Percentiles rank a stretch among this genome's conserved stretches.
Conservation (phyloP, 2,329 filamentous ascomycete genomes). For the Arthrobotrys musiformis region DNA sequence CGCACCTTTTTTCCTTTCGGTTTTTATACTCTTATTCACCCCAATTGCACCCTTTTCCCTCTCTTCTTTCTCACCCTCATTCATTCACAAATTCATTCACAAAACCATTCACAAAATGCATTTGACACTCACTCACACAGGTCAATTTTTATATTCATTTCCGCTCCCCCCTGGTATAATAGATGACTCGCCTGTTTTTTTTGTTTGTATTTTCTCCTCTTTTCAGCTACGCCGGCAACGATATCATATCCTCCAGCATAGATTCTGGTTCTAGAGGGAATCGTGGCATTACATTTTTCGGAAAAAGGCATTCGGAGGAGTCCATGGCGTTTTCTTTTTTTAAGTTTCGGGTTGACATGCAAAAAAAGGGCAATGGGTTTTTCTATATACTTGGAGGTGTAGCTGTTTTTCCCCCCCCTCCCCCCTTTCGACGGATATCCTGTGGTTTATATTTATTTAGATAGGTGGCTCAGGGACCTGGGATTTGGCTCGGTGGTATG, state of each 20-base stretch:
- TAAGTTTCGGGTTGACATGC: background rate
- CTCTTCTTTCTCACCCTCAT: too few relatives aligned
- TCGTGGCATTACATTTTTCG: conserved; percentile 40
- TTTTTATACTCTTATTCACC: background rate
- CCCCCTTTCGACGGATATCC: background rate
- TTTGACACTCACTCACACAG: background rate
- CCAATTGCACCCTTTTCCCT: background rate
- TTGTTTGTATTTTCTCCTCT: too few relatives aligned
- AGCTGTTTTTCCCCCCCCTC: background rate
- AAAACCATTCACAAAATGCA: background rate
- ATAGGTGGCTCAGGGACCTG: background rate
- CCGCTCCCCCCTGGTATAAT: conserved; percentile 17
- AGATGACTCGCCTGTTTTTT: conserved; percentile 27
- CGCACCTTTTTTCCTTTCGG: conserved; percentile 29
- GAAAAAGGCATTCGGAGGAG: conserved; percentile 49
- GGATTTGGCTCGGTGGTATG: background rate
- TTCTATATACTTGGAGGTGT: conserved; percentile 25
- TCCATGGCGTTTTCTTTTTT: conserved; percentile 47
- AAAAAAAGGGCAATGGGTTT: conserved; percentile 11
- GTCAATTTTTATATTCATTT: background rate
- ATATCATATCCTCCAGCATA: conserved; percentile 44
- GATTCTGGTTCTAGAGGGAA: conserved; percentile 40
- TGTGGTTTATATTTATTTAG: background rate
- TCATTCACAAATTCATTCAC: too few relatives aligned
- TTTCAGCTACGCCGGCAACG: conserved; percentile 30